Evolutionary conservation across 2,329 filamentous ascomycete genomes (phyloP), one percentile per base, ranked within the genome.

Genomic region (Fusarium sp.): DNA sequence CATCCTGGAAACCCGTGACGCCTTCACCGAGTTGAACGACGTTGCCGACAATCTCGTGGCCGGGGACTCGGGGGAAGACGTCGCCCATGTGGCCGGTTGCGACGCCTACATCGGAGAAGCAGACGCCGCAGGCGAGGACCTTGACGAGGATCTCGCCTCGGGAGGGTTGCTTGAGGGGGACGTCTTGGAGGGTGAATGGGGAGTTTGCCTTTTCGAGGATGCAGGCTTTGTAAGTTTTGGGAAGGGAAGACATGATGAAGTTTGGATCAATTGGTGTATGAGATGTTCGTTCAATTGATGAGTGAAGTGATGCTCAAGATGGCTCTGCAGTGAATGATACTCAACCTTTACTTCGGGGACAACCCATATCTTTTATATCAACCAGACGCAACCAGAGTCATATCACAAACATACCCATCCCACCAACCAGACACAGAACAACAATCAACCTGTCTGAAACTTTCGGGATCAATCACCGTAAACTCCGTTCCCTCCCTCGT

Each of bases 11-110:
- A 23, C 81, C 80, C 60, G 83, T 85, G 56, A 90, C 89, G 2
- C 77, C 80, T 0, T 84, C 80, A 6, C 88, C 87, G 0, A 92
- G 77, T 6, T 86, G 85, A 14, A 87, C 89, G 4, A 93, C 82
- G 11, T 87, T 85, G 10, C 91, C 91, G 59, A 93, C 85, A 33
- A 90, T 81, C 77, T 93, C 91, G 78, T 94, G 91, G 20, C 91
- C 91, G 0, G 90, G 88, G 2, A 89, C 79, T 6, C 87, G 83
- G 1, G 90, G 90, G 72, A 86, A 89, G 18, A 83, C 72, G 44
- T 86, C 83, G 10, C 86, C 87, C 44, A 90, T 79, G 4, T 78
- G 73, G 23, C 87, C 87, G 3, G 74, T 50, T 54, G 83, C 81
- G 1, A 86, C 78, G 58, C 77, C 79, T 18, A 79, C 65, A 72